Evolutionary conservation across 2,329 filamentous ascomycete species (phyloP).

Genomic region (Acephala macrosclerotiorum): DNA sequence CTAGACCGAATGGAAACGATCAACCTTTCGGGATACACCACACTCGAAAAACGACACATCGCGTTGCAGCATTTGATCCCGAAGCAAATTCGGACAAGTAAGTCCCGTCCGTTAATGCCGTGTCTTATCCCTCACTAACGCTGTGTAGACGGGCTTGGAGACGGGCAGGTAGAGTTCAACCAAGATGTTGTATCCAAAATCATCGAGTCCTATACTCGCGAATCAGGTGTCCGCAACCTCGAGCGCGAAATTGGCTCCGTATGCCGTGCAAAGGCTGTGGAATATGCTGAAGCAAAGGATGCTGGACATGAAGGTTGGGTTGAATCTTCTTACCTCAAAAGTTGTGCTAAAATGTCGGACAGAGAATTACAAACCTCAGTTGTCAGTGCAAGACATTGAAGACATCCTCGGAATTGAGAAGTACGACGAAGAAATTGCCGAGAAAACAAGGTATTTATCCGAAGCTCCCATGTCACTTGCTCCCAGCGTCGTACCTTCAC

Average conservation of each 20-base stretch:
- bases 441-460: constrained; percentile 63
- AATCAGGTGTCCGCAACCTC: constrained; percentile 93
- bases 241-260: constrained; percentile 96
- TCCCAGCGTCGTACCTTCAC: constrained; percentile 18
- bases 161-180: constrained; percentile 77
- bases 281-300: constrained; percentile 91
- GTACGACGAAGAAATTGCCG: constrained; percentile 95
- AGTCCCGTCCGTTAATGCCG: constrained; percentile 19
- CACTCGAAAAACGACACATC: constrained; percentile 95
- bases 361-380: constrained; percentile 74
- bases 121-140: constrained; percentile 30
- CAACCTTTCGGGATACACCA: constrained; percentile 92
- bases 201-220: constrained; percentile 95
- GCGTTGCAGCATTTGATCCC: constrained; percentile 92
- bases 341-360: constrained; percentile 20
- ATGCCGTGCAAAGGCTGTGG: constrained; percentile 92
- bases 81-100: constrained; percentile 86
- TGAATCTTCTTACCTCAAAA: background rate
- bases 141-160: constrained; percentile 70
- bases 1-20: constrained; percentile 98
- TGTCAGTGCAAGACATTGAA: constrained; percentile 84
- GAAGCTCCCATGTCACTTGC: constrained; percentile 1
- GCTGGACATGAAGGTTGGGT: constrained; percentile 54
- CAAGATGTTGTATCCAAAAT: constrained; percentile 92
- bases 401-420: constrained; percentile 90